phyloP scores from a whole-genome alignment of 345 rosid species.

The Cardamine chenopodiifolia region DNA sequence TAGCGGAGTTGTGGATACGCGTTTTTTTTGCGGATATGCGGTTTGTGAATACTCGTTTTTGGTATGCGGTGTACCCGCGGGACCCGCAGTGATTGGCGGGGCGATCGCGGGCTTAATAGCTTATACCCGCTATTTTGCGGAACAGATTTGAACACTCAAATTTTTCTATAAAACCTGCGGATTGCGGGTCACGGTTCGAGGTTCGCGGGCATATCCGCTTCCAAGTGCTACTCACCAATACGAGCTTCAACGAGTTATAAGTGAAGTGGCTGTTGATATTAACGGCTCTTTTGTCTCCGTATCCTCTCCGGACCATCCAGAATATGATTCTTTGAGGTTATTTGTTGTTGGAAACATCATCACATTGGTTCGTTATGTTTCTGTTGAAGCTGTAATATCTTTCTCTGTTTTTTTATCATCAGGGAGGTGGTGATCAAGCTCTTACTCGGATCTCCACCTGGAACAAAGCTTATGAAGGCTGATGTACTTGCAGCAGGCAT shows the following conservation, averaged over 20 bases:
- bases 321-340: conserved; percentile 71
- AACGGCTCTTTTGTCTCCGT: conserved; percentile 56
- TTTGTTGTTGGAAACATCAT: conserved; percentile 8
- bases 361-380: neutral
- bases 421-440: conserved; percentile 74
- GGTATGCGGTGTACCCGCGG: too few relatives aligned
- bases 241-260: conserved; percentile 60
- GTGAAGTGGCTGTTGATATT: conserved; percentile 56
- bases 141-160: too few relatives aligned
- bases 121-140: too few relatives aligned
- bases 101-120: too few relatives aligned
- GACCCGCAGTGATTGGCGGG: too few relatives aligned
- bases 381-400: neutral
- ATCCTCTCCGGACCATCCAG: conserved; percentile 66
- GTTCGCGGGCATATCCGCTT: too few relatives aligned
- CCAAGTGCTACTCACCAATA: conserved; percentile 56
- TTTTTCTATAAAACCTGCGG: too few relatives aligned
- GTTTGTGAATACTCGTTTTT: too few relatives aligned
- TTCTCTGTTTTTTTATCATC: conserved; percentile 18
- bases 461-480: conserved; percentile 70
- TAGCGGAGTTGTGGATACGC: too few relatives aligned
- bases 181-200: too few relatives aligned
- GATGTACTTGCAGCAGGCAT: conserved; percentile 59
- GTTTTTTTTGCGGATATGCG: too few relatives aligned
- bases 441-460: conserved; percentile 52